Conservation (phyloP, 345 rosid species). For the Garcia nutans region DNA sequence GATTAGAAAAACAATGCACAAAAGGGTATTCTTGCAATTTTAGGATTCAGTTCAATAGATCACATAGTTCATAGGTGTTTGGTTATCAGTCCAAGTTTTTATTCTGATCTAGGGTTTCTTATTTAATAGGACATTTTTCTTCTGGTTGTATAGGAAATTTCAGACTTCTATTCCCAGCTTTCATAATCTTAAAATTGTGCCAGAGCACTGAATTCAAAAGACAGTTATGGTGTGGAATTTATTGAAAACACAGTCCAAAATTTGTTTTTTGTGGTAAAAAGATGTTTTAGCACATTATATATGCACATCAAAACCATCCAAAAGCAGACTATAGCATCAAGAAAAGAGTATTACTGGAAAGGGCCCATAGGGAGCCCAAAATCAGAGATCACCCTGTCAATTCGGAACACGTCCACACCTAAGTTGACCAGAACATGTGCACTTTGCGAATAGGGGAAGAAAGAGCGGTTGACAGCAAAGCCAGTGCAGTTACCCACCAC, state of each 20-base stretch:
- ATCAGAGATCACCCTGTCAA: slow-evolving; percentile 67
- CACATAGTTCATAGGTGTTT: too few species aligned
- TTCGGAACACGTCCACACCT: slow-evolving; percentile 90
- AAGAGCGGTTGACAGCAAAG: slow-evolving; percentile 88
- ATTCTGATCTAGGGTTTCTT: background rate
- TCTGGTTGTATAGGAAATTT: background rate
- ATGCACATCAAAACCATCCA: background rate
- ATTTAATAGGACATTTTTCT: background rate
- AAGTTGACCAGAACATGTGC: slow-evolving; percentile 65
- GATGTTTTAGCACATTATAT: slow-evolving; percentile 4
- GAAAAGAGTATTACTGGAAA: slow-evolving; percentile 68
- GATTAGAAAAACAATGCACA: too few species aligned
- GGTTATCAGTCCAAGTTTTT: too few species aligned
- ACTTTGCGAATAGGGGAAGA: slow-evolving; percentile 80
- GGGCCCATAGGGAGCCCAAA: slow-evolving; percentile 97
- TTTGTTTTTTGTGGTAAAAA: background rate
- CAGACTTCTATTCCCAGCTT: background rate
- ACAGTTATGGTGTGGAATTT: background rate
- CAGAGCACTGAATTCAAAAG: background rate
- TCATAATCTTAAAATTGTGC: background rate
- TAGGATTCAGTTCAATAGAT: background rate
- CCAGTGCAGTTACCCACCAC: slow-evolving; percentile 97
- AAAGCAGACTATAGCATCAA: slow-evolving; percentile 11
- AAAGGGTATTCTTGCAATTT: background rate
- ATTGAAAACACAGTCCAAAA: background rate